Evolutionary conservation across 2,329 filamentous ascomycete genomes (phyloP), one percentile per base, ranked within the genome.

Genomic region (Rhexocercosporidium sp.): DNA sequence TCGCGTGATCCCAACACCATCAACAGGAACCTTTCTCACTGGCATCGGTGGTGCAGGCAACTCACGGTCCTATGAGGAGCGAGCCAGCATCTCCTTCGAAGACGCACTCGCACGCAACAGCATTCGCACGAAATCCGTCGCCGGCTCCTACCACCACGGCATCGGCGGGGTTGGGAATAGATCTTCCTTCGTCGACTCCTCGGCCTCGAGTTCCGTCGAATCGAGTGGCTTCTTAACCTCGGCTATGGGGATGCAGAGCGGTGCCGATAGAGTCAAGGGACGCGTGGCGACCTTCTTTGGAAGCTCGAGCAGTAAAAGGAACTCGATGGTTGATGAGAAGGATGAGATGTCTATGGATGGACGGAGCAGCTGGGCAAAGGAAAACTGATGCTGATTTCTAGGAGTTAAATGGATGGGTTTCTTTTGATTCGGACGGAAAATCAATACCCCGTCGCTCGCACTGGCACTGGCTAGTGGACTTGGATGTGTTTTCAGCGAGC

Each of bases 161-260:
- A 71, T 76, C 57, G 74, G 73, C 18, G 74, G 72, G 1, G 60
- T 67, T 12, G 75, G 75, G 6, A 76, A 75, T 59, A 66, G 60
- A 53, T 49, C 66, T 29, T 44, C 34, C 6, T 56, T 57, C 34
- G n/a, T 39, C 22, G 27, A 53, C 18, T 57, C 51, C 16, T 34
- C 39, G 20, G 41, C 51, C 59, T 57, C 7, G 27, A 62, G 54
- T 57, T 53, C 59, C 14, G 59, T 60, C 20, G 47, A 54, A 9
- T 62, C 63, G 14, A 51, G 56, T 39, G 54, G 59, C 25, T 59
- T 65, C 22, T 59, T 41, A 3, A 27, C 22, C 34, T 22, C 37
- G 39, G 59, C 47, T 3, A 34, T 59, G 31, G 31, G n/a, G 16
- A 31, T 27, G 34, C 34, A 31, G n/a, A 64, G 66, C 63, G 61